phyloP scores from a whole-genome alignment of 108 stramenopile species.

The Aurantiochytrium sp. region DNA sequence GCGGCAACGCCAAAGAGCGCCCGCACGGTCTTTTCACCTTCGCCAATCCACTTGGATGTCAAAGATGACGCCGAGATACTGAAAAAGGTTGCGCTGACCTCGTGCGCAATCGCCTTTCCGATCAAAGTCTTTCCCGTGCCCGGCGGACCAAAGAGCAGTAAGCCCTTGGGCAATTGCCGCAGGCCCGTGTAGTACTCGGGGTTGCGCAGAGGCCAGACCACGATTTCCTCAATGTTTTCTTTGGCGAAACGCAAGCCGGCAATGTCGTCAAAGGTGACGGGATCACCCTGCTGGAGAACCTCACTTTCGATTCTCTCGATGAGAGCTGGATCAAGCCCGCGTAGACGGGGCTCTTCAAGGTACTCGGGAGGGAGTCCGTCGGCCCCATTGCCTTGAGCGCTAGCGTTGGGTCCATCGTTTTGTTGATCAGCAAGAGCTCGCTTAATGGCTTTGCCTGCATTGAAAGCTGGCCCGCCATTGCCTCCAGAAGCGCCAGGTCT shows the following conservation, averaged over 20 bases:
- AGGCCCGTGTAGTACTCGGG: conserved; percentile 91
- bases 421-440: neutral
- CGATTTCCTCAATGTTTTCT: conserved; percentile 71
- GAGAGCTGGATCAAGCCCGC: conserved; percentile 32
- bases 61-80: conserved; percentile 91
- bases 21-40: conserved; percentile 93
- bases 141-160: conserved; percentile 66
- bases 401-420: neutral
- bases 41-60: conserved; percentile 98
- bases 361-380: neutral
- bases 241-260: conserved; percentile 78
- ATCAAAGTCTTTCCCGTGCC: conserved; percentile 95
- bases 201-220: conserved; percentile 79
- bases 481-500: neutral
- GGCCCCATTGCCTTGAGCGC: neutral
- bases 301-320: conserved; percentile 74
- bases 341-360: neutral
- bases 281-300: conserved; percentile 63
- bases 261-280: conserved; percentile 77
- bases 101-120: conserved; percentile 95
- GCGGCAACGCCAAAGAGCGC: conserved; percentile 92
- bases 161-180: conserved; percentile 71
- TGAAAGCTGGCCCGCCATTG: neutral
- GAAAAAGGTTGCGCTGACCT: conserved; percentile 94
- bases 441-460: neutral